These are phyloP conservation scores for Candida sanyaensis DNA, from an alignment of 1,139 yeast genomes.

Conservation along the genomic window DNA sequence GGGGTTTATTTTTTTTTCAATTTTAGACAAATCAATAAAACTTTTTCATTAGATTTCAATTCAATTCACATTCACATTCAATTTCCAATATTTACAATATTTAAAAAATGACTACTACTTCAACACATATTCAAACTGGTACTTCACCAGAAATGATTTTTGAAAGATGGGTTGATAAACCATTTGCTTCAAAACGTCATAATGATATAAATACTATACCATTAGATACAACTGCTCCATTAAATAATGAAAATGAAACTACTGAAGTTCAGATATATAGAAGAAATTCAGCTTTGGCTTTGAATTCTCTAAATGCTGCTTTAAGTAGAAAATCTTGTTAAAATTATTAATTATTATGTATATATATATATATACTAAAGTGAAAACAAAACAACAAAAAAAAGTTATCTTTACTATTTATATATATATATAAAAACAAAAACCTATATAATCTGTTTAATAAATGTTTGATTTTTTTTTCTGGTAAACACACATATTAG, in stretches of 20 bases:
- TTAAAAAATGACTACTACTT: neutral
- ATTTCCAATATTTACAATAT: too few species aligned
- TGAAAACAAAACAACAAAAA: too few species aligned
- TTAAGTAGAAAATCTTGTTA: slow-evolving; percentile 35
- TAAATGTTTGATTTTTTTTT: neutral
- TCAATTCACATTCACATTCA: too few species aligned
- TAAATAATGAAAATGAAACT: slow-evolving; percentile 26
- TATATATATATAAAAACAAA: too few species aligned
- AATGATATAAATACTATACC: slow-evolving; percentile 74
- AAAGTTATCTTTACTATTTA: too few species aligned
- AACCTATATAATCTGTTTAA: neutral
- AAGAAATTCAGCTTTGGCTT: slow-evolving; percentile 50
- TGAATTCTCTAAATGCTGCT: slow-evolving; percentile 61
- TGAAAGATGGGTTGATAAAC: neutral
- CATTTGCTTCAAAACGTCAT: neutral
- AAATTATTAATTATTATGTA: neutral
- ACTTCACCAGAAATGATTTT: neutral
- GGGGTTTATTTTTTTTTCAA: neutral
- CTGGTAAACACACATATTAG: too few species aligned
- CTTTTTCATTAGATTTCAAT: neutral
- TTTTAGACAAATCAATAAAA: neutral
- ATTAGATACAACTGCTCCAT: slow-evolving; percentile 71
- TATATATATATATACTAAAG: too few species aligned
- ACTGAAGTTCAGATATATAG: slow-evolving; percentile 70
- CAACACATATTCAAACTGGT: neutral